phyloP scores from a whole-genome alignment of 163 green algal species.

The Chlamydomonas reinhardtii region DNA sequence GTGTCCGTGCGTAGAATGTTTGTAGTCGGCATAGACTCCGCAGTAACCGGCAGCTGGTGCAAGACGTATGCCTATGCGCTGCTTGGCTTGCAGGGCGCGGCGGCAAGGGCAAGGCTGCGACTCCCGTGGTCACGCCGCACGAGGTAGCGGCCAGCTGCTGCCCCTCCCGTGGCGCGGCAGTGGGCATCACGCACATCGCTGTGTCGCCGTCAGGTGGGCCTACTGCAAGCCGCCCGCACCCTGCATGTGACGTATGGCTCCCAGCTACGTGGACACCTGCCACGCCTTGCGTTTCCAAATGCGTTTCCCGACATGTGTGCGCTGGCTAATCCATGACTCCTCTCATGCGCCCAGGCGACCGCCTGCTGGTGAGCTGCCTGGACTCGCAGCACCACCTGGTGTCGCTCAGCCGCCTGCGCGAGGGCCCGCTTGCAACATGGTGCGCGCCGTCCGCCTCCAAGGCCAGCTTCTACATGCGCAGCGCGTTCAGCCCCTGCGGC shows the following conservation, averaged over 20 bases:
- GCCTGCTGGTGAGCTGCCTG: conserved; percentile 34
- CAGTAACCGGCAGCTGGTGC: not conserved
- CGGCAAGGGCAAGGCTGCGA: conserved; percentile 5
- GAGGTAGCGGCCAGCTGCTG: conserved; percentile 11
- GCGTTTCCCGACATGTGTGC: too few relatives aligned
- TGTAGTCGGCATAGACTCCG: too few relatives aligned
- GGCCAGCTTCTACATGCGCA: conserved; percentile 34
- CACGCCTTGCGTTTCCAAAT: too few relatives aligned
- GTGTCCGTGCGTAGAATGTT: too few relatives aligned
- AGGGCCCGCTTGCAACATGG: conserved; percentile 19
- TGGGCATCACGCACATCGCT: conserved; percentile 33
- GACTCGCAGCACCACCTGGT: conserved; percentile 41
- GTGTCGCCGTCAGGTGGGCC: conserved; percentile 1
- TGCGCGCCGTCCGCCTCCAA: conserved; percentile 9
- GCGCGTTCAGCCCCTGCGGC: conserved; percentile 37
- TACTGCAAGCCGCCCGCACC: too few relatives aligned
- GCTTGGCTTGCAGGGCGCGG: not conserved
- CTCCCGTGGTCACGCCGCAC: not conserved
- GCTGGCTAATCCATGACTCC: too few relatives aligned
- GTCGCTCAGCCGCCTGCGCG: conserved; percentile 3
- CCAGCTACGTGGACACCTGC: too few relatives aligned
- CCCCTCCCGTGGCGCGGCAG: not conserved
- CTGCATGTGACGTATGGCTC: too few relatives aligned
- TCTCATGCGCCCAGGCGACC: conserved; percentile 19
- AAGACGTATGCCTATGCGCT: not conserved